Base-by-base conservation (phyloP, 495 filamentous ascomycete species). In the Penicillium coprophilum region DNA sequence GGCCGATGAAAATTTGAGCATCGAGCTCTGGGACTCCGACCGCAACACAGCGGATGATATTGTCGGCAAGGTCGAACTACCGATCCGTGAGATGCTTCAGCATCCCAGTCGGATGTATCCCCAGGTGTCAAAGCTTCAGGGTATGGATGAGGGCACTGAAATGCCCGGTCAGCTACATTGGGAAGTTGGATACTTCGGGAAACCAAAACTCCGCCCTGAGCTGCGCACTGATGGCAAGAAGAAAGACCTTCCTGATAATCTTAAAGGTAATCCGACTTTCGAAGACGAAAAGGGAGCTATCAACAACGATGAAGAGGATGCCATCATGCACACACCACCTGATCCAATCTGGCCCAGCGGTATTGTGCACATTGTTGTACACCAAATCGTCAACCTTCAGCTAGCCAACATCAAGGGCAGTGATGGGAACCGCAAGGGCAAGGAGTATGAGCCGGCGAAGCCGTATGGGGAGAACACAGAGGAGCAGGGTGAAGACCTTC, bases 21-120 rank as follows among this genome's bases (percentile, higher is more conserved):
- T 97, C 62, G 93, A 97, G 71, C 84, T 96, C 7, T 97, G 93
- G 93, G 93, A 97, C 64, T 93, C 89, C 24, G 93, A 95, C 64
- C 82, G 88, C 3, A 86, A 87, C 52, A 91, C 87, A 27, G 90
- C 93, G 6, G 93, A 96, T 66, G 93, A 97, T 65, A 87, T 96
- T 31, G 91, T 96, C 27, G 93, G 93, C 46, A 97, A 96, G 67
- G 85, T 96, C 9, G 91, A 97, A 69, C 77, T 97, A 9, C 90
- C 88, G 19, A 91, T 97, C 63, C 90, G 94, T 56, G 90, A 96
- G 66, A 86, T 97, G 80, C 92, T 97, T 53, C 87, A 96, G 63
- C 91, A 96, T 65, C 90, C 93, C 0, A 88, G 91, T 32, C 86
- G 86, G 50, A 96, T 96, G 90, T 93, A 91, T 64, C 87, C 90